Conservation (phyloP, 2,329 filamentous ascomycete species). For the Aspergillus pseudotamarii region DNA sequence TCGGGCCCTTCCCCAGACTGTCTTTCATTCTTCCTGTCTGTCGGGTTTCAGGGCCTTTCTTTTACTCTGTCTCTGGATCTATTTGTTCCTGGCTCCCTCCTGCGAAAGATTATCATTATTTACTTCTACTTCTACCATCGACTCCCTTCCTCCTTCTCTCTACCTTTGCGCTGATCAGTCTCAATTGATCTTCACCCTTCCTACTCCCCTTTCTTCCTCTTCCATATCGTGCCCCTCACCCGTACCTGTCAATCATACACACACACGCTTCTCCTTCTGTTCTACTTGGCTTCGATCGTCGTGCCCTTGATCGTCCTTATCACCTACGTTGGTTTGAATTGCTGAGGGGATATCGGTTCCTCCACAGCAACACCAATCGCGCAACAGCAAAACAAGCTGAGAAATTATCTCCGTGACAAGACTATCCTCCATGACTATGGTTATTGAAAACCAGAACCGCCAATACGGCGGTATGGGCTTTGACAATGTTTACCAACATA, state of each 20-base stretch:
- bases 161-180: constrained; percentile 7
- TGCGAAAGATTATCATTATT: constrained; percentile 14
- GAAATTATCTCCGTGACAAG: constrained; percentile 1
- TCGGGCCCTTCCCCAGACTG: constrained; percentile 41
- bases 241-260: constrained; percentile 3
- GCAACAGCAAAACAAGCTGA: neutral
- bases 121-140: constrained; percentile 11
- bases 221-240: constrained; percentile 4
- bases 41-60: constrained; percentile 17
- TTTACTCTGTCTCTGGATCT: constrained; percentile 18
- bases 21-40: constrained; percentile 26
- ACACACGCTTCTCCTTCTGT: neutral
- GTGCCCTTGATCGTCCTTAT: constrained; percentile 16
- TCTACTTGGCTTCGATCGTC: constrained; percentile 11
- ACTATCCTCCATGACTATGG: constrained; percentile 80
- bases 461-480: constrained; percentile 78
- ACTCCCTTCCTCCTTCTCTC: neutral
- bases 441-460: constrained; percentile 85
- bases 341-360: neutral
- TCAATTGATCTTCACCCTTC: constrained; percentile 8
- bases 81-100: constrained; percentile 12
- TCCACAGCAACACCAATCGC: constrained; percentile 2
- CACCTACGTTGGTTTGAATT: constrained; percentile 12
- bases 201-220: constrained; percentile 7
- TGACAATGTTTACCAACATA: constrained; percentile 72